Evolutionary conservation across 2,329 filamentous ascomycete species (phyloP), one percentile per base, ranked within the genome.

Genomic region (Pseudocercospora crystallina): DNA sequence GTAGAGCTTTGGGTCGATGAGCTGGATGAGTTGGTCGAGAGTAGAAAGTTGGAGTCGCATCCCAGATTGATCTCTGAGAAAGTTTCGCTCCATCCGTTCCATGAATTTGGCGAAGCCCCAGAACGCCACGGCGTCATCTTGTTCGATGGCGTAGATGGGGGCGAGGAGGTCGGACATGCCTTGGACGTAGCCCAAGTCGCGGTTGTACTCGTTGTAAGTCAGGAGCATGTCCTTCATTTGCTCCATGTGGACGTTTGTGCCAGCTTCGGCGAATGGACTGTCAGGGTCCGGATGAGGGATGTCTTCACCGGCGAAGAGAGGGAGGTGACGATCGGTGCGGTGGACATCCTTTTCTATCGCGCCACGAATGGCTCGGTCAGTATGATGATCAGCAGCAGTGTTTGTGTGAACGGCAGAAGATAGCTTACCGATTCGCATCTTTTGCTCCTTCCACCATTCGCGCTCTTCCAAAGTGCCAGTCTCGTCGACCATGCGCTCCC

Each of bases 201-300:
- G 88, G 74, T 99, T 99, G 73, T 95, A 95, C 73, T 99, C 94
- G 68, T 99, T 97, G 71, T 99, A 99, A 0, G 94, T 97, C 13
- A 99, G 80, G 0, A 99, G 84, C 89, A 99, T 95, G 69, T 99
- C 94, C 73, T 99, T 99, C 83, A 99, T 89, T 74, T 99, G 94
- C 72, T 99, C 94, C 57, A 99, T 81, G 70, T 99, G 94, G 5
- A 96, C 91, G 64, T 99, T 99, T 40, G 94, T 99, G 56, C 94
- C 94, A 3, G 85, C 82, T 38, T 91, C 88, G 10, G 92, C 89
- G 70, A 97, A 99, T 0, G 94, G 92, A 0, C 92, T 97, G 55
- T 92, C 89, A 0, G 94, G 94, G 64, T 99, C 94, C 0, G 94
- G 95, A 66, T 99, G 94, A 7, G 94, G 92, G 35, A 90, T 95